Percentiles rank a stretch among this genome's conserved stretches.
phyloP scores from a whole-genome alignment of 768 basidiomycete species.

The Leccinum truebloodii region DNA sequence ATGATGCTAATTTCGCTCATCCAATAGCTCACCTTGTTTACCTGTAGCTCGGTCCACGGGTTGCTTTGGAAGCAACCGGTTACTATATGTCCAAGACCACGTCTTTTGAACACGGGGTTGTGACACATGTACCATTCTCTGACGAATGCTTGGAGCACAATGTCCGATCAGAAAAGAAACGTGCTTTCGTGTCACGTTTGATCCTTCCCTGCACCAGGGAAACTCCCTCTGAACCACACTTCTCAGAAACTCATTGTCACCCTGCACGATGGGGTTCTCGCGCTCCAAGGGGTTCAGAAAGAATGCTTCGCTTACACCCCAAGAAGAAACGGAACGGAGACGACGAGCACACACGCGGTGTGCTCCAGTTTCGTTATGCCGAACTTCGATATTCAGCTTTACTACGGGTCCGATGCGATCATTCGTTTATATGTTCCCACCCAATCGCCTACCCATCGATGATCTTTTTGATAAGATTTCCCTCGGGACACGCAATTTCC shows the following conservation, averaged over 20 bases:
- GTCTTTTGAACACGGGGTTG: background rate
- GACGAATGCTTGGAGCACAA: background rate
- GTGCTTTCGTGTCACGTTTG: background rate
- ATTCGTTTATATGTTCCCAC: background rate
- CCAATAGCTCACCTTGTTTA: background rate
- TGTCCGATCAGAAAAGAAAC: background rate
- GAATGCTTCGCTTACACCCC: background rate
- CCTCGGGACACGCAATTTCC: background rate
- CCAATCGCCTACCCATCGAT: background rate
- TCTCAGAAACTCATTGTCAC: background rate
- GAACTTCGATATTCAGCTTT: background rate
- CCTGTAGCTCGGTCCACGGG: background rate
- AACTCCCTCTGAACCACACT: background rate
- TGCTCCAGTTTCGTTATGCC: background rate
- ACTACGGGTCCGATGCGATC: background rate
- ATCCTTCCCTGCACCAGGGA: background rate
- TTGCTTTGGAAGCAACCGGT: background rate
- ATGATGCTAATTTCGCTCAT: background rate
- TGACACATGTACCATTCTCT: background rate
- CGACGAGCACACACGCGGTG: background rate
- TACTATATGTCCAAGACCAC: background rate
- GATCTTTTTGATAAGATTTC: background rate
- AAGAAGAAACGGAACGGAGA: background rate
- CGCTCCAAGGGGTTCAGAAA: background rate
- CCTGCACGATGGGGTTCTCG: background rate